These are phyloP conservation scores for Pycnococcus provasolii DNA, from an alignment of 139 green algal species.

Conservation along the genomic window DNA sequence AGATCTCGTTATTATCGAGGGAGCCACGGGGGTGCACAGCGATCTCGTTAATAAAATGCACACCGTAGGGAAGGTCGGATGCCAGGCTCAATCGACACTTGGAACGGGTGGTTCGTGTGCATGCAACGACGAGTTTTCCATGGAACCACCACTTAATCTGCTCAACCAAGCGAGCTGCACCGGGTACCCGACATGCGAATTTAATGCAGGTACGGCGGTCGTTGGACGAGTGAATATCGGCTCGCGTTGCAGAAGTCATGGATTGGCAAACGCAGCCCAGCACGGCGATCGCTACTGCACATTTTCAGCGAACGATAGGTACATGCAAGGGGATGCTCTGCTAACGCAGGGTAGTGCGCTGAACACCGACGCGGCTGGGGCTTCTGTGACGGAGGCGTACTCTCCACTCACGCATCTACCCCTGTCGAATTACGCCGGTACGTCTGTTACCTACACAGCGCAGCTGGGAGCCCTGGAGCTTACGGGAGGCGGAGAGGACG, in stretches of 20 bases:
- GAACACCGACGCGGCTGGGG: too few species aligned
- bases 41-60: constrained; percentile 5
- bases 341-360: too few species aligned
- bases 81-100: not conserved
- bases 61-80: not conserved
- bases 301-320: not conserved
- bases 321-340: not conserved
- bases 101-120: too few species aligned
- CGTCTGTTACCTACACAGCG: too few species aligned
- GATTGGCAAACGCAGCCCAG: not conserved
- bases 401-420: too few species aligned
- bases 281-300: constrained; percentile 9
- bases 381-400: too few species aligned
- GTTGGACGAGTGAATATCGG: constrained; percentile 9
- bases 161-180: not conserved
- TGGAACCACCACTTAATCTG: constrained; percentile 7
- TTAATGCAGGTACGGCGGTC: not conserved
- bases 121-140: not conserved
- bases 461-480: too few species aligned
- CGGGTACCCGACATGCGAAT: not conserved
- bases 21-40: not conserved
- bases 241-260: not conserved
- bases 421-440: too few species aligned
- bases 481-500: too few species aligned
- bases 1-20: not conserved